phyloP scores from a whole-genome alignment of 805 yeast species.

The Starmera pachycereana region DNA sequence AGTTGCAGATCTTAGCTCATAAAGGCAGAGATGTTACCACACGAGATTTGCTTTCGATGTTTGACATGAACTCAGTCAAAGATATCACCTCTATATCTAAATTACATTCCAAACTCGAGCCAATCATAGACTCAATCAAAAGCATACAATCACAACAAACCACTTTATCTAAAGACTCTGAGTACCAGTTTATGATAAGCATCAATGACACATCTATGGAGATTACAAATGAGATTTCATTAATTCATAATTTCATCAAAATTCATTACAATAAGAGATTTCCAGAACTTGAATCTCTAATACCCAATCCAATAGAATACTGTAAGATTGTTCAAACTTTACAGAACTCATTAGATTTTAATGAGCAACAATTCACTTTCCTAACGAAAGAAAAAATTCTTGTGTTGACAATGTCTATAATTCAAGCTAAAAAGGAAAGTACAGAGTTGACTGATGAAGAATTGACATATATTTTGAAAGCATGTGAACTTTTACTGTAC shows the following conservation, averaged over 20 bases:
- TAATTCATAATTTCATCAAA: conserved; percentile 39
- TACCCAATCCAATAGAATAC: conserved; percentile 54
- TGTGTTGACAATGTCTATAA: conserved; percentile 66
- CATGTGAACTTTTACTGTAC: conserved; percentile 37
- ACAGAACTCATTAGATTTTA: conserved; percentile 34
- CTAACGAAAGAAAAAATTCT: conserved; percentile 57
- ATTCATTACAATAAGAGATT: conserved; percentile 49
- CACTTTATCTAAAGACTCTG: conserved; percentile 19
- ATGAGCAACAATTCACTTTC: conserved; percentile 18
- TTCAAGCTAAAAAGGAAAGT: conserved; percentile 29
- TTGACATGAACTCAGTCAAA: conserved; percentile 5
- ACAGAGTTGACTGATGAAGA: conserved; percentile 21
- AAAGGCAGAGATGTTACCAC: conserved; percentile 8
- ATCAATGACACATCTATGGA: conserved; percentile 47
- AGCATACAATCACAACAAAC: conserved; percentile 3
- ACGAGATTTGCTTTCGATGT: conserved; percentile 3
- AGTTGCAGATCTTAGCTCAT: conserved; percentile 2
- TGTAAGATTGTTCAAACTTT: conserved; percentile 40
- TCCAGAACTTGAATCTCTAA: conserved; percentile 58
- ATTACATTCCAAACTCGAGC: conserved; percentile 6
- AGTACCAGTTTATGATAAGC: conserved; percentile 39
- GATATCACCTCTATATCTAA: conserved; percentile 9
- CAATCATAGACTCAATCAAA: conserved; percentile 10
- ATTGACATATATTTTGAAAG: conserved; percentile 27
- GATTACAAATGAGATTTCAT: conserved; percentile 42